Evolutionary conservation across 352 stramenopile species (phyloP).

Genomic region (Phytophthora quininea): DNA sequence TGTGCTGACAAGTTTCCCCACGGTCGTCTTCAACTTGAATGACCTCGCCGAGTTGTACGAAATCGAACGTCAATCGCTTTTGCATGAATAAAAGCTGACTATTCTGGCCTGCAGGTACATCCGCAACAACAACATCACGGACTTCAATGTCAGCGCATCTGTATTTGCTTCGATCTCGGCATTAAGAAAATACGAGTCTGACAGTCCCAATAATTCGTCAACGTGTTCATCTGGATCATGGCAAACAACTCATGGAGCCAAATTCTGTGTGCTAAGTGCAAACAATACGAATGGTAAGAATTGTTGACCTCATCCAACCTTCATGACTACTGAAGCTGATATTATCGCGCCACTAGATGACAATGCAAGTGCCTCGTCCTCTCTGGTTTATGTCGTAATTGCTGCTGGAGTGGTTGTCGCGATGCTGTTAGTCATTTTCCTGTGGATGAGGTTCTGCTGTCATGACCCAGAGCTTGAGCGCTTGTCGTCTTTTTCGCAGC

Average conservation of each 20-base stretch:
- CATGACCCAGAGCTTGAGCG: conserved; percentile 12
- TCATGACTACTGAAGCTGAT: background rate
- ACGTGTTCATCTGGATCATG: conserved; percentile 31
- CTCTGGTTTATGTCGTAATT: conserved; percentile 26
- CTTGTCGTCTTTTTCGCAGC: conserved; percentile 27
- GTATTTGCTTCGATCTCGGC: conserved; percentile 18
- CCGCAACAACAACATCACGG: conserved; percentile 37
- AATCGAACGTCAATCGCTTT: no score
- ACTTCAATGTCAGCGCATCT: conserved; percentile 37
- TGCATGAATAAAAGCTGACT: background rate
- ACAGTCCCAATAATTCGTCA: conserved; percentile 19
- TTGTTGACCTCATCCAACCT: no score
- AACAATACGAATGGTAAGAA: background rate
- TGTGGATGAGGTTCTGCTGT: conserved; percentile 29
- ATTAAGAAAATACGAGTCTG: conserved; percentile 33
- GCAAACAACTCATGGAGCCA: conserved; percentile 28
- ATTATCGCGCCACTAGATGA: background rate
- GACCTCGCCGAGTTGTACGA: conserved; percentile 32
- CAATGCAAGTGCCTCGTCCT: conserved; percentile 18
- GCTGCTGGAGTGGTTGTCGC: conserved; percentile 16
- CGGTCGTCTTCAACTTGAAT: conserved; percentile 38
- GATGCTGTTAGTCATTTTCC: conserved; percentile 25
- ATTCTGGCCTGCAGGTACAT: conserved; percentile 33
- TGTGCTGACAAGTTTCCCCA: conserved; percentile 32
- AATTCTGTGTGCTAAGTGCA: conserved; percentile 40